Evolutionary conservation across 345 rosid genomes (phyloP), one percentile per base, ranked within the genome.

Genomic region (Excoecaria agallocha): DNA sequence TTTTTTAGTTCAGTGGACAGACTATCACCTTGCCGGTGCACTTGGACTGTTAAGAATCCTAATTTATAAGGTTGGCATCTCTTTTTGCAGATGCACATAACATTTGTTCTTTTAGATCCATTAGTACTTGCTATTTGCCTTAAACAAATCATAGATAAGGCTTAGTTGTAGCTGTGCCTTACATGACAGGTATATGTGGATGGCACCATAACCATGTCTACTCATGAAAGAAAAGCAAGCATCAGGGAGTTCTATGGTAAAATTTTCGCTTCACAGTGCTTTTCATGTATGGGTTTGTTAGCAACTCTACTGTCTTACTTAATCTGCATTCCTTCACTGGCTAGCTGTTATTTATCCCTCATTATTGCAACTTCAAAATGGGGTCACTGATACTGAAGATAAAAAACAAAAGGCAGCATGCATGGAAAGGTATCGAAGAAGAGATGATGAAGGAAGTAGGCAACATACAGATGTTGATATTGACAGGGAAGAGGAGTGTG

Each of bases 181-280:
- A 39, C 71, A 6, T 60, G 66, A 10, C 78, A 90, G 94, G 90
- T 86, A 58, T 88, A 88, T 82, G 94, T 80, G 56, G 94, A 88
- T 82, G 94, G 94, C 51, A 88, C 87, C 7, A 84, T 92, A 17
- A 88, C 98, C 15, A 87, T 93, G 95, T 87, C 94, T 37, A 90
- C 89, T 72, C 80, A 89, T 69, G 97, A 91, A 80, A 88, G 96
- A 82, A 90, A 86, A 84, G 97, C 97, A 16, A 94, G 93, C 71
- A 77, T 94, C 39, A 80, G 84, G 75, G 95, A 90, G 71, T 90
- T 90, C 77, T 90, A 88, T 78, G 95, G 95, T 89, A 73, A 50
- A 60, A 20, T 45, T 69, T 22, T 2, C 3, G n/a, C 22, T 45
- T 57, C 51, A 41, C 48, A 54, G 37, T 70, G 37, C 46, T 43